Evolutionary conservation across 148 eudicot species (phyloP).

Genomic region (Linanthus parryae): DNA sequence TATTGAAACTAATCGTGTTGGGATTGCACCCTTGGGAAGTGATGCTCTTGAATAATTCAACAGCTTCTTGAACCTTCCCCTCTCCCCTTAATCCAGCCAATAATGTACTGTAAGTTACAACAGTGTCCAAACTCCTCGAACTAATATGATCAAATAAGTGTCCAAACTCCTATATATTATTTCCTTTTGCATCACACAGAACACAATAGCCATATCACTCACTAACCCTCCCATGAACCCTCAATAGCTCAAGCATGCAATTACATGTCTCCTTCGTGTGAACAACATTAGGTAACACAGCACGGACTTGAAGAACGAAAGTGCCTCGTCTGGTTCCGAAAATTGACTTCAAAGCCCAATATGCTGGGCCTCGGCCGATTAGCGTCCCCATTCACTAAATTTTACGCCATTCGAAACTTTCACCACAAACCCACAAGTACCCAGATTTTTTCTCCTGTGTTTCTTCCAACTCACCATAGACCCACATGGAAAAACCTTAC

Average conservation of each 20-base stretch:
- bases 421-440: too few relatives aligned
- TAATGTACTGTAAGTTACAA: slow-evolving; percentile 86
- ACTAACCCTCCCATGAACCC: slow-evolving; percentile 35
- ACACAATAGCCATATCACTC: slow-evolving; percentile 70
- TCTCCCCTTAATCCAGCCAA: slow-evolving; percentile 81
- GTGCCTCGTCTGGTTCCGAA: slow-evolving; percentile 38
- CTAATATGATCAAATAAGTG: slow-evolving; percentile 78
- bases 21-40: slow-evolving; percentile 48
- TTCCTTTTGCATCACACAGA: slow-evolving; percentile 86
- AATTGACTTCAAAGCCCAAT: slow-evolving; percentile 45
- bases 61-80: slow-evolving; percentile 67
- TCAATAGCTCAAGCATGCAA: slow-evolving; percentile 75
- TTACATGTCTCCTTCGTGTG: slow-evolving; percentile 87
- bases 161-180: slow-evolving; percentile 68
- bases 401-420: too few relatives aligned
- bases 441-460: too few relatives aligned
- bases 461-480: slow-evolving; percentile 26
- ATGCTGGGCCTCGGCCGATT: too few relatives aligned
- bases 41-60: slow-evolving; percentile 59
- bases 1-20: slow-evolving; percentile 73
- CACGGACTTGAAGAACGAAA: slow-evolving; percentile 49
- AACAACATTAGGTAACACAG: slow-evolving; percentile 46
- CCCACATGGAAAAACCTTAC: slow-evolving; percentile 17
- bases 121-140: slow-evolving; percentile 84
- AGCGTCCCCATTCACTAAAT: too few relatives aligned